A percentile compares a stretch with the other conserved stretches of the same genome.
Evolutionary conservation across 2,329 filamentous ascomycete genomes (phyloP).

Genomic region (Colletotrichum destructivum): DNA sequence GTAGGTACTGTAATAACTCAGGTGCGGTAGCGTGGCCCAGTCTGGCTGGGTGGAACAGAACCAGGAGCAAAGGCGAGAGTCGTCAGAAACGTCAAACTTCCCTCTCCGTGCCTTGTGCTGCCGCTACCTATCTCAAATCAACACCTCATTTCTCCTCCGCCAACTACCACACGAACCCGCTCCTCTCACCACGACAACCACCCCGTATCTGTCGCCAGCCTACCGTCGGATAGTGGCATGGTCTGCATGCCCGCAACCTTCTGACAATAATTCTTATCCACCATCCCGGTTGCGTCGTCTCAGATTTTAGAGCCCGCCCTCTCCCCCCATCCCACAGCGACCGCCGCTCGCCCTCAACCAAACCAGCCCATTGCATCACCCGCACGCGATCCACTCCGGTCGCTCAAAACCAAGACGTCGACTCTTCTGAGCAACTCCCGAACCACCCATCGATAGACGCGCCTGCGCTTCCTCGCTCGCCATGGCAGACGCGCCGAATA

Average conservation of each 20-base stretch:
- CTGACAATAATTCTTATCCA: constrained; percentile 34
- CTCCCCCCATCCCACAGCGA: constrained; percentile 42
- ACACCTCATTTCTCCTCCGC: constrained; percentile 37
- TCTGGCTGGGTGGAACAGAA: constrained; percentile 10
- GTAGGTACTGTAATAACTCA: constrained; percentile 4
- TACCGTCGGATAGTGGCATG: constrained; percentile 39
- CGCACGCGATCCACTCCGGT: constrained; percentile 49
- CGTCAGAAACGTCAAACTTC: constrained; percentile 42
- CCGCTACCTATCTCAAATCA: constrained; percentile 36
- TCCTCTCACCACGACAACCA: constrained; percentile 34
- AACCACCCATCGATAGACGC: constrained; percentile 46
- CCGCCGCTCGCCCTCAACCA: constrained; percentile 40
- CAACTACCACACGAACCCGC: constrained; percentile 18
- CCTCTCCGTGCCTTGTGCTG: constrained; percentile 37
- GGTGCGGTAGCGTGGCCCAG: constrained; percentile 13
- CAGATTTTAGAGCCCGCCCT: constrained; percentile 41
- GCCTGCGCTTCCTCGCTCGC: constrained; percentile 60
- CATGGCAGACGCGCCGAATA: constrained; percentile 91
- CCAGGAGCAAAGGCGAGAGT: constrained; percentile 34
- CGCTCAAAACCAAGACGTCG: constrained; percentile 40
- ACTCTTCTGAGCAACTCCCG: constrained; percentile 29
- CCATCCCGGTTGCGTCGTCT: constrained; percentile 41
- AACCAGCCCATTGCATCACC: constrained; percentile 49
- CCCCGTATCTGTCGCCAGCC: constrained; percentile 30
- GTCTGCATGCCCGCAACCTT: constrained; percentile 36